Evolutionary conservation across 495 filamentous ascomycete genomes (phyloP).

Genomic region (Pyronema omphalodes): DNA sequence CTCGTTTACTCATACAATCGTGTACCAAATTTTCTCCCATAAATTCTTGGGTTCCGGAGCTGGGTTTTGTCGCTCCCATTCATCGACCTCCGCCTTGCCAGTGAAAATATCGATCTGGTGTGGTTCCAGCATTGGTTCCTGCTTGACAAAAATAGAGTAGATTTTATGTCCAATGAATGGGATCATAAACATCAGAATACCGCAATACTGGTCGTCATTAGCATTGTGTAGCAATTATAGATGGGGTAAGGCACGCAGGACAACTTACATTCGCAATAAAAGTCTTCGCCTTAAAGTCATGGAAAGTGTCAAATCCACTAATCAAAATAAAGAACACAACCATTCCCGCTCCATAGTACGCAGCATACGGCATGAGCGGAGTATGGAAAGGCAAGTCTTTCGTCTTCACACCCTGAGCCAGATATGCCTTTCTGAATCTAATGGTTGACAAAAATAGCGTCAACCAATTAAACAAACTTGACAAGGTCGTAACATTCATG

Average conservation of each 20-base stretch:
- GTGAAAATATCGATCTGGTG: constrained; percentile 41
- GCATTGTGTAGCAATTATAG: constrained; percentile 17
- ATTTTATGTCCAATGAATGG: constrained; percentile 41
- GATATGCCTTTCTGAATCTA: constrained; percentile 15
- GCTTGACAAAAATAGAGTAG: constrained; percentile 23
- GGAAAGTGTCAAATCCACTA: constrained; percentile 21
- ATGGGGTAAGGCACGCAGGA: not conserved
- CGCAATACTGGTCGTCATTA: constrained; percentile 33
- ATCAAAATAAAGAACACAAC: constrained; percentile 13
- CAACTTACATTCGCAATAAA: constrained; percentile 13
- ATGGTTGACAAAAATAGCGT: constrained; percentile 19
- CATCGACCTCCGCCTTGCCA: constrained; percentile 44
- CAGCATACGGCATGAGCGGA: constrained; percentile 15
- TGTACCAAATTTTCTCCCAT: constrained; percentile 18
- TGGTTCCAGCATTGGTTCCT: constrained; percentile 30
- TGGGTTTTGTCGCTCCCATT: constrained; percentile 26
- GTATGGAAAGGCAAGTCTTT: constrained; percentile 15
- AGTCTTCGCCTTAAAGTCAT: constrained; percentile 7
- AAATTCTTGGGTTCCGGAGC: constrained; percentile 11
- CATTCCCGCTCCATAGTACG: constrained; percentile 18
- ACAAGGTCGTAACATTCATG: constrained; percentile 17
- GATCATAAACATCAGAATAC: constrained; percentile 37
- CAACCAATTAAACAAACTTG: constrained; percentile 19
- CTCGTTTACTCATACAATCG: not conserved
- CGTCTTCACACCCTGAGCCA: constrained; percentile 10